Evolutionary conservation across 495 filamentous ascomycete genomes (phyloP).

Genomic region (Penicillium angulare): DNA sequence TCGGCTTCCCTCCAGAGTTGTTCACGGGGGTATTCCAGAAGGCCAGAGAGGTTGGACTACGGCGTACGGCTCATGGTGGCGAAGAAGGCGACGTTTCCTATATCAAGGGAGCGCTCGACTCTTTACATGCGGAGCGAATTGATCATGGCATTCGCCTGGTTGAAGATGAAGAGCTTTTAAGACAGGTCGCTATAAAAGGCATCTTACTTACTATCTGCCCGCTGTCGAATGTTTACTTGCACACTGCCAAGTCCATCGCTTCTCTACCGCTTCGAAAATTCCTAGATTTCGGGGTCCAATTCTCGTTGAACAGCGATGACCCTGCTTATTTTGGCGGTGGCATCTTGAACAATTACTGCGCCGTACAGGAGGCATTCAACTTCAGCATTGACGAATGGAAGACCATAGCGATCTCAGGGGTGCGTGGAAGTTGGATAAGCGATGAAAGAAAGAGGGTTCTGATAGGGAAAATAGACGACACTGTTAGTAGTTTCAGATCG

Average conservation of each 20-base stretch:
- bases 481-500: too few relatives aligned
- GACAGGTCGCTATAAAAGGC: constrained; percentile 51
- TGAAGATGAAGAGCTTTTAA: constrained; percentile 59
- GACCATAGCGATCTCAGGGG: constrained; percentile 56
- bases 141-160: constrained; percentile 70
- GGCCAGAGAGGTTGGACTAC: constrained; percentile 51
- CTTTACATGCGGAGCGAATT: constrained; percentile 60
- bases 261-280: constrained; percentile 64
- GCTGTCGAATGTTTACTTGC: constrained; percentile 66
- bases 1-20: constrained; percentile 59
- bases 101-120: constrained; percentile 60
- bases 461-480: too few relatives aligned
- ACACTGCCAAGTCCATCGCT: constrained; percentile 53
- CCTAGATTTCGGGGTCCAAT: constrained; percentile 62
- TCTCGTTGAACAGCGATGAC: constrained; percentile 74
- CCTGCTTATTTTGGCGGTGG: constrained; percentile 81
- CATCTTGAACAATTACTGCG: constrained; percentile 73
- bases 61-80: constrained; percentile 69
- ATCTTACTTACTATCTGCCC: constrained; percentile 70
- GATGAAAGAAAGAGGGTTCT: constrained; percentile 47
- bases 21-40: constrained; percentile 59
- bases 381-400: constrained; percentile 65
- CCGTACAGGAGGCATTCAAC: constrained; percentile 68
- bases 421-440: constrained; percentile 60
- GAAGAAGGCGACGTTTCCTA: constrained; percentile 72